Percentiles rank a stretch among this genome's conserved stretches.
Evolutionary conservation across 129 eudicot species (phyloP).

Genomic region (Lactuca sativa): DNA sequence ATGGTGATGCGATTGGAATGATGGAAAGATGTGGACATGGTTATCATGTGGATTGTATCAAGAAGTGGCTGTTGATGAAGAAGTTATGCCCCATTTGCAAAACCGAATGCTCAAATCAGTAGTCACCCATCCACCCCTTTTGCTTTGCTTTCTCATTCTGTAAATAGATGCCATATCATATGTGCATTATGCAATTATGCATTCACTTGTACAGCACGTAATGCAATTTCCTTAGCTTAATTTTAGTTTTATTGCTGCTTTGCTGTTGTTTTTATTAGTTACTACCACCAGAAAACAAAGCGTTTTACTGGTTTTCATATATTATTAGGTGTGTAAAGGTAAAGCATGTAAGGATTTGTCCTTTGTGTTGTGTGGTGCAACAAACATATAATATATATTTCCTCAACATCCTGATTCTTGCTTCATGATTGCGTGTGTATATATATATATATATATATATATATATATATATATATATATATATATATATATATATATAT

Average conservation of each 20-base stretch:
- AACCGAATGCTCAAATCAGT: constrained; percentile 29
- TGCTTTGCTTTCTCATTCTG: constrained; percentile 11
- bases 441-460: too few relatives aligned
- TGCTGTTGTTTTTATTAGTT: background rate
- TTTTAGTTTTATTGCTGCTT: background rate
- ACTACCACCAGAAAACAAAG: background rate
- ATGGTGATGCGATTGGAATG: constrained; percentile 41
- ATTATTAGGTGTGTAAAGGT: background rate
- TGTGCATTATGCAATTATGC: background rate
- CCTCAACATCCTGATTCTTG: background rate
- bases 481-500: too few relatives aligned
- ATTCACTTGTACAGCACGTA: constrained; percentile 15
- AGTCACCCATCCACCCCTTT: background rate
- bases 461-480: too few relatives aligned
- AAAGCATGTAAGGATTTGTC: background rate
- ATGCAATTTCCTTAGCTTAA: background rate
- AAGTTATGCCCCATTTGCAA: constrained; percentile 65
- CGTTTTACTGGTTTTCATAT: too few relatives aligned
- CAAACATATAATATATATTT: too few relatives aligned
- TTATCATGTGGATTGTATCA: constrained; percentile 53
- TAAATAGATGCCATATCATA: constrained; percentile 10
- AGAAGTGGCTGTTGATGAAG: constrained; percentile 55
- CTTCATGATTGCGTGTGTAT: too few relatives aligned
- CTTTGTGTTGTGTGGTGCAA: background rate
- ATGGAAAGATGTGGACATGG: constrained; percentile 56